Evolutionary conservation across 495 filamentous ascomycete species (phyloP), one percentile per base, ranked within the genome.

Genomic region (Neurospora sp.): DNA sequence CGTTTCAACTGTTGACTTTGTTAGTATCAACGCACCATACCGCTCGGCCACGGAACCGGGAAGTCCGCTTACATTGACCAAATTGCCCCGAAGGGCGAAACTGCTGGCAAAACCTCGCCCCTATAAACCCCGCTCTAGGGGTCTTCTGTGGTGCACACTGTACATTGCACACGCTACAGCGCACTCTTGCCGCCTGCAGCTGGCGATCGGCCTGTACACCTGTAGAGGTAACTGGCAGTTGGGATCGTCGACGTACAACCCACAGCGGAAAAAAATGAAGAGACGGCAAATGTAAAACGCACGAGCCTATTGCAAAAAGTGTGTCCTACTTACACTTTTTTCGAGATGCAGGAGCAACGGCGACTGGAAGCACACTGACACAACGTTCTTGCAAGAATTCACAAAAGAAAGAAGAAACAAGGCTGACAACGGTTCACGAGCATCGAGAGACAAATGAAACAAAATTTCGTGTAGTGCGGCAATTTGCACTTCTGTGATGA

Each of bases 1-100:
- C 75, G 78, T 78, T 80, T 78, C 76, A 78, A 78, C 79, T 80
- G 75, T 54, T 43, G 2, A 34, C 3, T 34, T 70, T 69, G 73
- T 78, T 78, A 79, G 79, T 31, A 73, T 62, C 72, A 54, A 36
- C n/a, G n/a, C n/a, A 74, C 62, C 73, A 71, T 59, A 77, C 74
- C 74, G 15, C 19, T 77, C 9, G 43, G 36, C 28, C 34, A 62
- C 54, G 28, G 6, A 24, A 54, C 45, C 45, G 54, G 13, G 37
- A 8, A 38, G 34, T n/a, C n/a, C n/a, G 9, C 77, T 72, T 75
- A 79, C 77, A 80, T 79, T 80, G 78, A 80, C 78, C 78, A 79
- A 78, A 79, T 80, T 62, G 78, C 74, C 78, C 78, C 78, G 76
- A 76, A 80, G 75, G 78, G 71, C 76, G 39, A 73, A 37, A 54